Percentiles rank a stretch among this genome's conserved stretches.
Evolutionary conservation across 164 flowering plant species (phyloP).

Genomic region (Kingdonia uniflora): DNA sequence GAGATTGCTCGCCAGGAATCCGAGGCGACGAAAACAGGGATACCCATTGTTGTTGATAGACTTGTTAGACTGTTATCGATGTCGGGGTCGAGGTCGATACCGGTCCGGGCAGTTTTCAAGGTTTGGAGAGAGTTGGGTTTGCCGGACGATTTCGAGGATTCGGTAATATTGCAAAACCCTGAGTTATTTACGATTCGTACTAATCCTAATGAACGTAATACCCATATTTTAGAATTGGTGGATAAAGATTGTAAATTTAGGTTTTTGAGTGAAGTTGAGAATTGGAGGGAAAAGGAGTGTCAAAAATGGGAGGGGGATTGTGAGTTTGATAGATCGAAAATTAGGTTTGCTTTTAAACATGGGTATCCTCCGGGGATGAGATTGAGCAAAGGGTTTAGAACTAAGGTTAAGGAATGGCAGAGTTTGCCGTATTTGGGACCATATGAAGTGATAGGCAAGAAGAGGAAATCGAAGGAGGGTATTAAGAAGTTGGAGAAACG

Average conservation of each 20-base stretch:
- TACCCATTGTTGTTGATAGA: slow-evolving; percentile 39
- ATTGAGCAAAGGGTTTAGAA: slow-evolving; percentile 55
- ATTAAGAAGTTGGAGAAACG: slow-evolving; percentile 56
- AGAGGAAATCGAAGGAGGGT: slow-evolving; percentile 32
- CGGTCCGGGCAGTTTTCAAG: slow-evolving; percentile 73
- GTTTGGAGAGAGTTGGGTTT: slow-evolving; percentile 90
- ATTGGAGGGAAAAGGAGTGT: slow-evolving; percentile 61
- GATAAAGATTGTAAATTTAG: slow-evolving; percentile 5
- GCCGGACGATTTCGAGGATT: slow-evolving; percentile 85
- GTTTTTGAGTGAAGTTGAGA: slow-evolving; percentile 43
- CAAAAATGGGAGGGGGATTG: slow-evolving; percentile 30
- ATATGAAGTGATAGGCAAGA: slow-evolving; percentile 39
- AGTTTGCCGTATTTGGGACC: slow-evolving; percentile 65
- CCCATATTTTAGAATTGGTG: slow-evolving; percentile 52
- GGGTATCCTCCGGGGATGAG: slow-evolving; percentile 83
- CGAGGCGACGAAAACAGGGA: slow-evolving; percentile 27
- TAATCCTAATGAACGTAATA: slow-evolving; percentile 57
- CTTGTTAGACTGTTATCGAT: slow-evolving; percentile 55
- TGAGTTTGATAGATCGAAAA: slow-evolving; percentile 31
- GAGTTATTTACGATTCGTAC: slow-evolving; percentile 31
- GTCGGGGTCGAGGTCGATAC: slow-evolving; percentile 48
- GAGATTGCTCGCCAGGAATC: slow-evolving; percentile 34
- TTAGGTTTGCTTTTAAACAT: slow-evolving; percentile 51
- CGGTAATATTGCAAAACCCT: slow-evolving; percentile 41
- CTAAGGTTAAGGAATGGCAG: slow-evolving; percentile 84